Percentiles rank a stretch among this genome's conserved stretches.
These are phyloP conservation scores for Leccinum obscurum DNA, from an alignment of 768 basidiomycete species.

Conservation along the genomic window DNA sequence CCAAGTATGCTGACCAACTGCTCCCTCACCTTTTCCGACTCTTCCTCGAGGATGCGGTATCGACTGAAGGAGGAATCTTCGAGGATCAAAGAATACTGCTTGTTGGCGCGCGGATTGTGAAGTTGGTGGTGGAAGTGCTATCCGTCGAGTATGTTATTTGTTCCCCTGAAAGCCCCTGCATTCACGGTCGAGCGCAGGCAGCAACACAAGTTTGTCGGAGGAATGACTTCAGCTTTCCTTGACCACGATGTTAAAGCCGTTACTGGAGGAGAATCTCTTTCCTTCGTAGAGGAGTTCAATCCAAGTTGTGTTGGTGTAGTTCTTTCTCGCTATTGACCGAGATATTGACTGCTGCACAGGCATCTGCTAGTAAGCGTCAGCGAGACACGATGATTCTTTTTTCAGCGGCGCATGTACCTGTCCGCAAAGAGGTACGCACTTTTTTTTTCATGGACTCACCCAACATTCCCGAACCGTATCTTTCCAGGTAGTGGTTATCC, in stretches of 20 bases:
- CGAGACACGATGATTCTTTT: slow-evolving; percentile 69
- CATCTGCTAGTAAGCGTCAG: slow-evolving; percentile 36
- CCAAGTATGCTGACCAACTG: slow-evolving; percentile 77
- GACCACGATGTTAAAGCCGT: slow-evolving; percentile 48
- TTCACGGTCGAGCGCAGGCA: slow-evolving; percentile 37
- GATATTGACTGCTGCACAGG: slow-evolving; percentile 14
- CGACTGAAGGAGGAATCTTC: slow-evolving; percentile 26
- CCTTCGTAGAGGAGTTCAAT: slow-evolving; percentile 35
- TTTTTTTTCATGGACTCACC: background rate
- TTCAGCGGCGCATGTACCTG: slow-evolving; percentile 60
- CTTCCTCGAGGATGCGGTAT: slow-evolving; percentile 44
- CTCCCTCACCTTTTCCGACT: slow-evolving; percentile 72
- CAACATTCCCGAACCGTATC: background rate
- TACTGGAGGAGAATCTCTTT: slow-evolving; percentile 53
- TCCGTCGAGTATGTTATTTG: slow-evolving; percentile 56
- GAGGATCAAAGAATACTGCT: slow-evolving; percentile 38
- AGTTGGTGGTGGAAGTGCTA: slow-evolving; percentile 63
- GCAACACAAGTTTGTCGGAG: slow-evolving; percentile 57
- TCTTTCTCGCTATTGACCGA: background rate
- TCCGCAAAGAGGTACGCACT: slow-evolving; percentile 61
- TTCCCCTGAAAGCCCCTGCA: background rate
- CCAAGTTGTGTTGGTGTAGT: slow-evolving; percentile 51
- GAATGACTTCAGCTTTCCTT: slow-evolving; percentile 42
- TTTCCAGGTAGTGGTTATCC: slow-evolving; percentile 41
- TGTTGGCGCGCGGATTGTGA: slow-evolving; percentile 64